Conservation (phyloP, 108 stramenopile genomes). For the Conticribra weissflogii region DNA sequence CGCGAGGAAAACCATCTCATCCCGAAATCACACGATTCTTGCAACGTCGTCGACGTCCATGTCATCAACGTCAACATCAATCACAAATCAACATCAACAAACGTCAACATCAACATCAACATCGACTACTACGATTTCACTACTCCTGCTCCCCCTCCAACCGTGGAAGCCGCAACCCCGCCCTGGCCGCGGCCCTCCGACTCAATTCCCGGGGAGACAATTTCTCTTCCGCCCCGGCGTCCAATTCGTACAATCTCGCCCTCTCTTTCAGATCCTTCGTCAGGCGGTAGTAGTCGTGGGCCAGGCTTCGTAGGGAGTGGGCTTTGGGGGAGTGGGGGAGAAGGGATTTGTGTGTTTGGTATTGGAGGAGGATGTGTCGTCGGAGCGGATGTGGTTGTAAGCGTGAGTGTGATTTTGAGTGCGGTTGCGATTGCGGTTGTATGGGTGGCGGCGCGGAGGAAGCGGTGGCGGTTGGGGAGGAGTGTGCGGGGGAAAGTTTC, state of each 20-base stretch:
- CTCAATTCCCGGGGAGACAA: constrained; percentile 77
- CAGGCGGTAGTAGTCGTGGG: constrained; percentile 62
- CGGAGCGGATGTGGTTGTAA: constrained; percentile 18
- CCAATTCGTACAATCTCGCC: constrained; percentile 65
- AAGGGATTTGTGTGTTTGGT: constrained; percentile 24
- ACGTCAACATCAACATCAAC: no score
- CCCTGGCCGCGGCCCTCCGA: constrained; percentile 75
- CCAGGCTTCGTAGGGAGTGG: constrained; percentile 41
- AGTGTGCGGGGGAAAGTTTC: constrained; percentile 19
- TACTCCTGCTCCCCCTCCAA: constrained; percentile 47
- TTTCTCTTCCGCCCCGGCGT: constrained; percentile 75
- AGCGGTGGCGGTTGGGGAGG: constrained; percentile 8
- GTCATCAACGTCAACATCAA: no score
- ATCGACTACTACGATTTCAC: no score
- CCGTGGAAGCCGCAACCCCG: constrained; percentile 73
- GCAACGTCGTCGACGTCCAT: no score
- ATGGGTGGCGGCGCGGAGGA: constrained; percentile 1
- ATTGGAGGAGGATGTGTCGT: constrained; percentile 49
- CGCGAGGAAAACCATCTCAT: no score
- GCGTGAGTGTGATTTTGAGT: constrained; percentile 9
- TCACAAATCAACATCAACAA: no score
- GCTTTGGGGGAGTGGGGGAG: constrained; percentile 34
- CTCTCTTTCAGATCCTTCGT: constrained; percentile 67
- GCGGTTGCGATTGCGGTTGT: constrained; percentile 5
- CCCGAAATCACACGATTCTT: no score